Evolutionary conservation across 306 rosid genomes (phyloP), one percentile per base, ranked within the genome.

Genomic region (Geum urbanum): DNA sequence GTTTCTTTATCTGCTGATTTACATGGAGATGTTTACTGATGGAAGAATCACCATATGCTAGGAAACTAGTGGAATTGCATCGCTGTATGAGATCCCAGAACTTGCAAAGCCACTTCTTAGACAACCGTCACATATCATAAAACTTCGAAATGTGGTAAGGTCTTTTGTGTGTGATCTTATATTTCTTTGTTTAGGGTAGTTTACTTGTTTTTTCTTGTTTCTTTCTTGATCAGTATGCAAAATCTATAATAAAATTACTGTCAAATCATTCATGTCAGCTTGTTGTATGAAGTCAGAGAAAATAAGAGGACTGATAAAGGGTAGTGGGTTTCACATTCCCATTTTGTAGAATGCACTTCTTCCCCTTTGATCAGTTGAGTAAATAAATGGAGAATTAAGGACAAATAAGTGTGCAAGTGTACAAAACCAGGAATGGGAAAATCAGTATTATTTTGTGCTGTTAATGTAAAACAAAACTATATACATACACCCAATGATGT

Each of bases 81-180:
- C 85, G 27, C 66, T 85, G 60, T 86, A 94, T 87, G 81, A 65
- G 63, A 80, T 89, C 80, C 96, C 97, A 16, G 92, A 91, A 73
- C 91, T 81, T 77, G 95, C 94, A 69, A 83, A 79, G 84, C 84
- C 91, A 55, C 89, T 94, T 70, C 95, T 91, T 55, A 75, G 78
- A 80, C 82, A 77, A 79, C 86, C 99, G 6, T 87, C 95, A 13
- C 75, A 77, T 73, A 87, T 94, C 70, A 70, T 94, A 49, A 87
- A 86, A 85, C 85, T 94, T 62, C 87, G 84, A 76, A 81, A 88
- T 78, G 89, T 94, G 99, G 99, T 94, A 91, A 41, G 81, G 5
- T 70, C 22, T 39, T 76, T 19, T 63, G 54, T n/a, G 14, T 18
- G 39, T 20, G 1, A 64, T 60, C 59, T 37, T 66, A 50, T 24